Base-by-base conservation (phyloP, 2,329 filamentous ascomycete genomes). In the Venturia effusa region DNA sequence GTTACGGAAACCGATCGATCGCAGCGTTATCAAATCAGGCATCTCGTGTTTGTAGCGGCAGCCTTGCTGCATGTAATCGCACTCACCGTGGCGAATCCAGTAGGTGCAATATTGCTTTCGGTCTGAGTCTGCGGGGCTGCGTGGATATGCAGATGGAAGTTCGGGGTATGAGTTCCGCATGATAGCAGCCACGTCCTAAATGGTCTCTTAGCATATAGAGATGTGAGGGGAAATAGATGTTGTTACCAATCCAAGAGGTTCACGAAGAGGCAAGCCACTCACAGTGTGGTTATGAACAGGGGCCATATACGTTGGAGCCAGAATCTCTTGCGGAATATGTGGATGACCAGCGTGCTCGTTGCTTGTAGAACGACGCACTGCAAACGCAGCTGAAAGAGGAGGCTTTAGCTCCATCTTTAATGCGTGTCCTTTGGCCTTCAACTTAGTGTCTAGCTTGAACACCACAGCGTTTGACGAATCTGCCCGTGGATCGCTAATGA, bases 31-130 rank as follows among this genome's bases (percentile, higher is more conserved):
- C 61, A 80, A 79, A 67, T 92, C 85, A 0, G 92, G 92, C 88
- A 96, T 96, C 73, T 94, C 89, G 73, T 96, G 92, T 77, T 92
- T 93, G 79, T 86, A 96, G 68, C 87, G 85, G 77, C 92, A 96
- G 0, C 92, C 92, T 71, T 92, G 87, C 73, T 95, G 90, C 3
- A 83, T 86, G 73, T 90, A 97, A 66, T 88, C 88, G 73, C 92
- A 97, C 54, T 89, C 85, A 24, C 91, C 92, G 65, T 89, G 87
- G 69, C 90, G 87, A 63, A 96, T 87, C 92, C 92, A 97, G 74
- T 93, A 90, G 65, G 91, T 90, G 75, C 92, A 96, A 74, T 88
- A 96, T 30, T 88, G 78, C 73, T 96, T 96, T 70, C 45, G 34
- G 24, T 64, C 55, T 5, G 34, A 7, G 27, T 57, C 51, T 8